Percentiles rank a stretch among this genome's conserved stretches.
phyloP scores from a whole-genome alignment of 345 rosid genomes.

The Cardamine occulta region DNA sequence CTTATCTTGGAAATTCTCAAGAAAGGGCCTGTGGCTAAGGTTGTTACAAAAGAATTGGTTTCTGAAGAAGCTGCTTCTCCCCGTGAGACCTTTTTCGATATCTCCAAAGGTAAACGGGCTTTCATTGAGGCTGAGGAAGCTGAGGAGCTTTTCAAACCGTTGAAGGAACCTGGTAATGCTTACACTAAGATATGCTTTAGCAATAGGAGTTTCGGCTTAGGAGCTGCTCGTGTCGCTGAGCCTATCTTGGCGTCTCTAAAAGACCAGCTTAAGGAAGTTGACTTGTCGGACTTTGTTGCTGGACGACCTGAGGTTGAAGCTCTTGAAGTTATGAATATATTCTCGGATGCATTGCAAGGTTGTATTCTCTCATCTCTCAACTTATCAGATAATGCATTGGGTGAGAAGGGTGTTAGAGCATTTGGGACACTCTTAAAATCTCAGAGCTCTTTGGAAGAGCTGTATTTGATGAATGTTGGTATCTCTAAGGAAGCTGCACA shows the following conservation, averaged over 20 bases:
- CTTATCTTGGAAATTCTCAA: constrained; percentile 79
- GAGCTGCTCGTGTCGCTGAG: constrained; percentile 77
- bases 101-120: constrained; percentile 70
- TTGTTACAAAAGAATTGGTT: constrained; percentile 31
- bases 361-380: constrained; percentile 65
- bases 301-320: constrained; percentile 89
- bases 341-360: constrained; percentile 80
- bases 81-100: constrained; percentile 61
- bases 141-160: constrained; percentile 70
- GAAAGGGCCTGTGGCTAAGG: constrained; percentile 56
- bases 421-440: constrained; percentile 73
- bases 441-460: constrained; percentile 75
- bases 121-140: constrained; percentile 85
- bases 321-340: constrained; percentile 80
- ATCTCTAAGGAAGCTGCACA: constrained; percentile 92
- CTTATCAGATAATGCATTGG: constrained; percentile 89
- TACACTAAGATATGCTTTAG: constrained; percentile 89
- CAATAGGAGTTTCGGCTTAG: constrained; percentile 83
- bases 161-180: constrained; percentile 71
- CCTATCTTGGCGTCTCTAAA: constrained; percentile 75
- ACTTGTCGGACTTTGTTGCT: constrained; percentile 88
- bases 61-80: constrained; percentile 45
- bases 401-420: constrained; percentile 93
- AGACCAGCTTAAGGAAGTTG: constrained; percentile 80
- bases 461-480: constrained; percentile 86